A percentile compares a stretch with the other conserved stretches of the same genome.
phyloP scores from a whole-genome alignment of 1,139 yeast genomes.

The Geotrichum candidum region DNA sequence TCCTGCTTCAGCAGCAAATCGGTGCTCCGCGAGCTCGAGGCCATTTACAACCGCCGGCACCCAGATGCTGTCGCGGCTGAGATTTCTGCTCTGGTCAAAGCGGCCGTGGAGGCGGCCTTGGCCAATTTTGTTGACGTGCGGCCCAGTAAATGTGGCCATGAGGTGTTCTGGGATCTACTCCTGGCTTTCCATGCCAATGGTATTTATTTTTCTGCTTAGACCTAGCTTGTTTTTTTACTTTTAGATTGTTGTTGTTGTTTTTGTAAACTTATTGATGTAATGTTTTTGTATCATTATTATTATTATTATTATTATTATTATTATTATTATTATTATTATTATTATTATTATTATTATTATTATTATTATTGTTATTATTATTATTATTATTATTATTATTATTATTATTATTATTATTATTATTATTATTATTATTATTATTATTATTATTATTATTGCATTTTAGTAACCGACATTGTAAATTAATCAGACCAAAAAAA shows the following conservation, averaged over 20 bases:
- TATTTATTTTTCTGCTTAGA: not conserved
- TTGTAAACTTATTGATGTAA: not conserved
- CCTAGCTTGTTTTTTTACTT: not conserved
- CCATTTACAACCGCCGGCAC: constrained; percentile 55
- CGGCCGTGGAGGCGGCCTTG: not conserved
- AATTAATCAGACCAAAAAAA: not conserved
- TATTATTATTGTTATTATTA: too few relatives aligned
- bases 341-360: too few relatives aligned
- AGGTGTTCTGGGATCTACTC: not conserved
- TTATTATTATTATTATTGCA: not conserved
- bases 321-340: too few relatives aligned
- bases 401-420: too few relatives aligned
- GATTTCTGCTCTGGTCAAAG: not conserved
- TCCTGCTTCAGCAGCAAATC: constrained; percentile 85
- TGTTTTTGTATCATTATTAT: not conserved
- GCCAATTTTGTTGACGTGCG: not conserved
- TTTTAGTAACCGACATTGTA: not conserved
- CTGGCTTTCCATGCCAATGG: not conserved
- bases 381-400: too few relatives aligned
- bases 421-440: not conserved
- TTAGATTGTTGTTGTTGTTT: not conserved
- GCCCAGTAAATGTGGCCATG: not conserved
- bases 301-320: too few relatives aligned
- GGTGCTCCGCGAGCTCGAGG: constrained; percentile 73
- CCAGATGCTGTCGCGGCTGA: not conserved